Evolutionary conservation across 305 asterid species (phyloP).

Genomic region (Solanum chacoense): DNA sequence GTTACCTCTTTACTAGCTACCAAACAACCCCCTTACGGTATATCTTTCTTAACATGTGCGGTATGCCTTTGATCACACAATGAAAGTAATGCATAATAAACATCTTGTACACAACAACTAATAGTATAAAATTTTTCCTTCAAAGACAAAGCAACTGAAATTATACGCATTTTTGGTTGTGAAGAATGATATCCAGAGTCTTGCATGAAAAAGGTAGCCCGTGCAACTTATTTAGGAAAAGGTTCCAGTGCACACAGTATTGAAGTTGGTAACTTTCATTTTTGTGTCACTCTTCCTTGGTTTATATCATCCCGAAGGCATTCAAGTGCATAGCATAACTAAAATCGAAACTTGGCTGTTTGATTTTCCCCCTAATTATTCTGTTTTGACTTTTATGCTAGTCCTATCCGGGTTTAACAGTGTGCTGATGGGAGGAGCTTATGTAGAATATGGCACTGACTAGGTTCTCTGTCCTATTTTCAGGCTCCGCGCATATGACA

Average conservation of each 20-base stretch:
- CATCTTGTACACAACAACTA: not conserved
- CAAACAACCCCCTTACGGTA: not conserved
- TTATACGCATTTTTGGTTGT: not conserved
- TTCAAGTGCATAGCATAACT: not conserved
- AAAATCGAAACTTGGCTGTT: not conserved
- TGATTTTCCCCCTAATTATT: not conserved
- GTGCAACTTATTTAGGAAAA: not conserved
- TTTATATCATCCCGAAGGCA: not conserved
- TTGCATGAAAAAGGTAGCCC: not conserved
- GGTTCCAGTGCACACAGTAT: not conserved
- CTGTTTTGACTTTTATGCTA: not conserved
- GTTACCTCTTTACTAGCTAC: not conserved
- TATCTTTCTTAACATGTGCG: not conserved
- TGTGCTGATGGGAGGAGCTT: not conserved
- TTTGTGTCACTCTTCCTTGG: not conserved
- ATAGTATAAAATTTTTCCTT: not conserved
- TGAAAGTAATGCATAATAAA: not conserved
- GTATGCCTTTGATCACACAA: not conserved
- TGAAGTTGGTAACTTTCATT: not conserved
- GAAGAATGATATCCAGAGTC: not conserved
- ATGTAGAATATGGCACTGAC: not conserved
- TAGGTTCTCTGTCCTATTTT: not conserved
- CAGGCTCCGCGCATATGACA: constrained; percentile 61
- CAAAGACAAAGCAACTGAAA: not conserved
- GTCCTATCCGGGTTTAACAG: not conserved